Evolutionary conservation across 2,329 filamentous ascomycete genomes (phyloP), one percentile per base, ranked within the genome.

Genomic region (Sporothrix variecibatus): DNA sequence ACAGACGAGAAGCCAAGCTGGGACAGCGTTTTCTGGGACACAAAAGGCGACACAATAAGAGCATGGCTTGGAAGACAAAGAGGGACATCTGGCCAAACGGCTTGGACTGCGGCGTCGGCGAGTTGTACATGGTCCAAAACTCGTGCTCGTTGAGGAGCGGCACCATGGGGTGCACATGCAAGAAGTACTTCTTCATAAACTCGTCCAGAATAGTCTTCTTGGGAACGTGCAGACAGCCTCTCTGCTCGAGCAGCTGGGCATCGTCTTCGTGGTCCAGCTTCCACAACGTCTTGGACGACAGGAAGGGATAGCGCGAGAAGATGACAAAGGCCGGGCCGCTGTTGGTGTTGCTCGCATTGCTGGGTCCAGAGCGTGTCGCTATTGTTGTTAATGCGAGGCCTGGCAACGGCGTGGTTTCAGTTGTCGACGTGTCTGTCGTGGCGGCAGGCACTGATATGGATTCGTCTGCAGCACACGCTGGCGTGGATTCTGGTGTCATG

Each of bases 181-280:
- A 78, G 72, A 85, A 86, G 76, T 85, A 86, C 62, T 85, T 82
- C 74, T 83, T 81, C 5, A 87, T 80, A 72, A 88, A 85, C 64
- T 85, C 84, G 64, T 86, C 83, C 0, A 86, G 78, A 0, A 84
- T 79, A 1, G 79, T 74, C 43, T 80, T 79, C 0, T 80, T 81
- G 0, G 85, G 85, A 3, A 87, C 78, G 20, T 82, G 81, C 0
- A 87, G 79, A 75, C 85, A 86, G 5, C 83, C 83, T 72, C 86
- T 84, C 0, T 82, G 80, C 60, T 83, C 82, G 34, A 87, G 79
- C 72, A 83, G 86, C 31, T 34, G 17, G 70, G 82, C 83, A 71
- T 85, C 81, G 75, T 86, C 85, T 73, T 85, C 83, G 0, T 82
- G 81, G 49, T 82, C 81, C 49, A 84, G 81, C 71, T 81, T 81